These are phyloP conservation scores for Glycine latifolia DNA, from an alignment of 306 rosid species.

Conservation along the genomic window DNA sequence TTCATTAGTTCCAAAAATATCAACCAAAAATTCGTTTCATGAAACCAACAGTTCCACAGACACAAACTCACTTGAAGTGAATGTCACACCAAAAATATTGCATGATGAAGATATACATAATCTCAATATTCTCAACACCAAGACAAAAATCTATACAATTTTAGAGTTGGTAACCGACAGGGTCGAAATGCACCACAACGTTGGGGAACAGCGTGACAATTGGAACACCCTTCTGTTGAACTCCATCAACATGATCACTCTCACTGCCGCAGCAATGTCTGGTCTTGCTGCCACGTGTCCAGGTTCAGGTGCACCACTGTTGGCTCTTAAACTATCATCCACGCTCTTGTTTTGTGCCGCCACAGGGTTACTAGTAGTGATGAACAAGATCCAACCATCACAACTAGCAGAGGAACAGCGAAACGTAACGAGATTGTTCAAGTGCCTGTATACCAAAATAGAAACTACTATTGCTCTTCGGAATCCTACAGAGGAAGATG, in stretches of 20 bases:
- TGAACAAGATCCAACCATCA: slow-evolving; percentile 51
- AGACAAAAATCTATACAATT: slow-evolving; percentile 8
- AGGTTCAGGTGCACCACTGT: neutral
- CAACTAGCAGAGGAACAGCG: slow-evolving; percentile 45
- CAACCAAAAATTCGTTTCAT: neutral
- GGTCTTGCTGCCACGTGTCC: slow-evolving; percentile 28
- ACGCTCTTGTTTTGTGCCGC: slow-evolving; percentile 44
- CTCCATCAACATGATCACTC: slow-evolving; percentile 45
- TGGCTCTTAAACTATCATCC: slow-evolving; percentile 46
- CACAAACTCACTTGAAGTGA: neutral
- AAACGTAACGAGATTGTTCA: slow-evolving; percentile 44
- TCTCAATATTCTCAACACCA: neutral
- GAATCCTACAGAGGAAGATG: slow-evolving; percentile 30
- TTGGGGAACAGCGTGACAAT: slow-evolving; percentile 38
- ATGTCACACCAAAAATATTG: neutral
- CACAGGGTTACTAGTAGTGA: slow-evolving; percentile 15
- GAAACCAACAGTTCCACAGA: neutral
- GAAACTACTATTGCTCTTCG: slow-evolving; percentile 20
- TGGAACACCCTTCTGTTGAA: slow-evolving; percentile 50
- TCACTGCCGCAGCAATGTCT: slow-evolving; percentile 35
- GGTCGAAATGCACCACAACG: slow-evolving; percentile 43
- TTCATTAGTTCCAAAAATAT: slow-evolving; percentile 18
- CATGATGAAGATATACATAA: neutral
- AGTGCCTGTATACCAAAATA: neutral
- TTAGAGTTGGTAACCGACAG: slow-evolving; percentile 44